A percentile compares a stretch with the other conserved stretches of the same genome.
Evolutionary conservation across 331 rosid genomes (phyloP).

Genomic region (Rhamnella rubrinervis): DNA sequence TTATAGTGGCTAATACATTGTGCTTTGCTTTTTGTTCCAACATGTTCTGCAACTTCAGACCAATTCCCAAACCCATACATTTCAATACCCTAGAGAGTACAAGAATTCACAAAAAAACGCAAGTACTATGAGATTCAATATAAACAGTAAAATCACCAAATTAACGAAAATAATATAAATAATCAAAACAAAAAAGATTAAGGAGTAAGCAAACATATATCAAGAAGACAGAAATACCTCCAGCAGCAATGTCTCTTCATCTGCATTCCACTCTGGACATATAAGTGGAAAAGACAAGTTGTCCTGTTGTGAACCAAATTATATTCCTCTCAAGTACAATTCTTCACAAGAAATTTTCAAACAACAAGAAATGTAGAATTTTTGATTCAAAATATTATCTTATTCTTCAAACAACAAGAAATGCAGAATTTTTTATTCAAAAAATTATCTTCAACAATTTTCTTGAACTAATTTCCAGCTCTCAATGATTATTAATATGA

Average conservation of each 20-base stretch:
- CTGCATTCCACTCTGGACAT: constrained; percentile 87
- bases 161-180: background rate
- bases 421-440: background rate
- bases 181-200: background rate
- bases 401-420: background rate
- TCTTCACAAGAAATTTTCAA: no score
- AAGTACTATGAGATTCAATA: constrained; percentile 7
- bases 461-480: background rate
- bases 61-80: constrained; percentile 93
- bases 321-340: background rate
- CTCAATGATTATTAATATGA: no score
- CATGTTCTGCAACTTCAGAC: constrained; percentile 74
- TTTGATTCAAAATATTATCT: no score
- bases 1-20: constrained; percentile 78
- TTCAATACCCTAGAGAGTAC: constrained; percentile 62
- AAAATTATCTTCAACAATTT: background rate
- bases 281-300: constrained; percentile 83
- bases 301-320: constrained; percentile 47
- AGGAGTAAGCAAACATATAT: background rate
- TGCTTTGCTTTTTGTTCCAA: constrained; percentile 72
- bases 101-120: constrained; percentile 17
- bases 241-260: constrained; percentile 76
- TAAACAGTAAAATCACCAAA: constrained; percentile 7
- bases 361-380: background rate
- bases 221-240: constrained; percentile 43